Evolutionary conservation across 2,329 filamentous ascomycete species (phyloP).

Genomic region (Claviceps sp.): DNA sequence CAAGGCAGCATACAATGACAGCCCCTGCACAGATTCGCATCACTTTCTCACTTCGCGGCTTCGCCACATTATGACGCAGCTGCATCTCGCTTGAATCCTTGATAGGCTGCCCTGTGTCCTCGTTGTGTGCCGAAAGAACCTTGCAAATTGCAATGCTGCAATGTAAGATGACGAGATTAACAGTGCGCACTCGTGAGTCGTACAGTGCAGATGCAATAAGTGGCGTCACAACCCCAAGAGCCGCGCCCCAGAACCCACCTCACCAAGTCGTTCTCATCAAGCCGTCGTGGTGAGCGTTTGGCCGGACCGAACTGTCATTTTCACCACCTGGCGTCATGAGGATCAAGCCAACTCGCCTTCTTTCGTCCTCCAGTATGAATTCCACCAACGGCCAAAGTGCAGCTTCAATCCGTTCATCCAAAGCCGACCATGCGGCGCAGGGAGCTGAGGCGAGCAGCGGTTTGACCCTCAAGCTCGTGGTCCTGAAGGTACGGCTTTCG

Average conservation of each 20-base stretch:
- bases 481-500: slow-evolving; percentile 30
- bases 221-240: slow-evolving; percentile 2
- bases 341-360: slow-evolving; percentile 42
- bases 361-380: slow-evolving; percentile 23
- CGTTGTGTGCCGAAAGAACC: background rate
- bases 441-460: slow-evolving; percentile 24
- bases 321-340: slow-evolving; percentile 29
- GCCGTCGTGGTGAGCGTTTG: slow-evolving; percentile 2
- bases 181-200: background rate
- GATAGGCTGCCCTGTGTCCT: background rate
- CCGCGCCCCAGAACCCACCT: slow-evolving; percentile 1
- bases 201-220: slow-evolving; percentile 2
- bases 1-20: too few relatives aligned
- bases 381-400: slow-evolving; percentile 24
- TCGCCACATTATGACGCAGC: background rate
- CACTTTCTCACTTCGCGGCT: too few relatives aligned
- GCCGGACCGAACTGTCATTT: slow-evolving; percentile 7
- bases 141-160: background rate
- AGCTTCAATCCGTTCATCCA: slow-evolving; percentile 28
- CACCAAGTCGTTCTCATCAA: background rate
- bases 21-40: too few relatives aligned
- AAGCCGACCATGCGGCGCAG: slow-evolving; percentile 25
- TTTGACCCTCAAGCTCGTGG: slow-evolving; percentile 37
- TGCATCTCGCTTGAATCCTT: background rate
- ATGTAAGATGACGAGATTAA: background rate